A percentile compares a stretch with the other conserved stretches of the same genome.
Conservation (phyloP, 2,329 filamentous ascomycete genomes). For the Decorospora gaudefroyi region DNA sequence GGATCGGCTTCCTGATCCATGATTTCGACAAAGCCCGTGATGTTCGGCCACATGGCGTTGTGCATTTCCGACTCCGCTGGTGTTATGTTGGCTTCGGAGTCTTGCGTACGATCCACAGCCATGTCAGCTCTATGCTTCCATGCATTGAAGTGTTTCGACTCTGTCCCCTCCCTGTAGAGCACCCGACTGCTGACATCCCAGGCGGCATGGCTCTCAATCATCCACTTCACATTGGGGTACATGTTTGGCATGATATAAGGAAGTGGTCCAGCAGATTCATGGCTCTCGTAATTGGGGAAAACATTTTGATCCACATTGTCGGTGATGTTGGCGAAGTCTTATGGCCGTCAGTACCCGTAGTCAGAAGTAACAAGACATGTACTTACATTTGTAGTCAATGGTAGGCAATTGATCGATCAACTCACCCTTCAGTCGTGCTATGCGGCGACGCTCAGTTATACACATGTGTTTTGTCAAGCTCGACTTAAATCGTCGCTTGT, state of each 20-base stretch:
- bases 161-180: slow-evolving; percentile 16
- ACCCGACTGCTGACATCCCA: slow-evolving; percentile 17
- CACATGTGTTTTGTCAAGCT: slow-evolving; percentile 43
- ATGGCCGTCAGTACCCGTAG: slow-evolving; percentile 12
- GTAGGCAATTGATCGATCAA: slow-evolving; percentile 24
- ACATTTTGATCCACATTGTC: slow-evolving; percentile 37
- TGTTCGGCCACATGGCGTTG: background rate
- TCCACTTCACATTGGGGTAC: slow-evolving; percentile 14
- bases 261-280: slow-evolving; percentile 3
- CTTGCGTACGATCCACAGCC: background rate
- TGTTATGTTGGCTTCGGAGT: slow-evolving; percentile 1
- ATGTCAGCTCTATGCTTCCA: background rate
- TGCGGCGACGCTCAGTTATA: slow-evolving; percentile 38
- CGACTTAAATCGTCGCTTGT: slow-evolving; percentile 31
- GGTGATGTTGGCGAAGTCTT: slow-evolving; percentile 27
- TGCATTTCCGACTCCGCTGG: slow-evolving; percentile 4
- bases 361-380: background rate
- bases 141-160: background rate
- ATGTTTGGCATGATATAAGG: slow-evolving; percentile 21
- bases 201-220: slow-evolving; percentile 10
- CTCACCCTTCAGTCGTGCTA: slow-evolving; percentile 38
- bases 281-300: slow-evolving; percentile 31
- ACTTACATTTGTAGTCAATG: slow-evolving; percentile 28
- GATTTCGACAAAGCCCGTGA: slow-evolving; percentile 1
- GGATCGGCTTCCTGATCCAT: background rate